Evolutionary conservation across 257 asterid species (phyloP), one percentile per base, ranked within the genome.

Genomic region (Fraxinus cuspidata): DNA sequence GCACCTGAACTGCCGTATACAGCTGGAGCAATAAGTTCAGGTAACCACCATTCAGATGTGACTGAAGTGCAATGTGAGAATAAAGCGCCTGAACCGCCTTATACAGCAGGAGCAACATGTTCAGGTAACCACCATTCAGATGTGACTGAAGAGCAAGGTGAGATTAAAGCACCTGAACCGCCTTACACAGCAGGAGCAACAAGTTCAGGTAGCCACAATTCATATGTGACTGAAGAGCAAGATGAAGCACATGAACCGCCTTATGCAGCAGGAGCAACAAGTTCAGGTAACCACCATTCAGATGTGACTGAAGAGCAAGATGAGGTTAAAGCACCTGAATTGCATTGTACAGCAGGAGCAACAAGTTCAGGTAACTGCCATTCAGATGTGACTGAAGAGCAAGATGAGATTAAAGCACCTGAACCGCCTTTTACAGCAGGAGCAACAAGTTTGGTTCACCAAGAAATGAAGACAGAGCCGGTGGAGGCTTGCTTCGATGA

Each of bases 301-400:
- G 94, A 91, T 21, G 65, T 56, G 65, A 56, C 12, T 56, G 65
- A 90, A 78, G 98, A 90, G 84, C 85, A 82, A 81, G 88, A 84
- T 29, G 93, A 85, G 74, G 73, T 81, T 67, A 88, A 84, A 86
- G 83, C 88, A 72, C 81, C 90, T 8, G 80, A 74, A 72, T 85
- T 56, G 56, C 72, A 86, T n/a, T 10, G 37, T 38, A 74, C 83
- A 70, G 72, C 76, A 19, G 82, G 37, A 31, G 70, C 74, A 29
- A 28, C 21, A 38, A n/a, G 3, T 79, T 49, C 34, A 21, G 49
- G 51, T 71, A 65, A 74, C 74, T 86, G 44, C 75, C 83, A 86
- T 74, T 87, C 84, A n/a, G 94, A 91, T 51, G 89, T 90, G 69
- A 92, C 98, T 42, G 99, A 91, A 78, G 97, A 89, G 84, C 85